A percentile compares a stretch with the other conserved stretches of the same genome.
Evolutionary conservation across 1,284 basidiomycete species (phyloP).

Genomic region (Fomitiporia mediterranea): DNA sequence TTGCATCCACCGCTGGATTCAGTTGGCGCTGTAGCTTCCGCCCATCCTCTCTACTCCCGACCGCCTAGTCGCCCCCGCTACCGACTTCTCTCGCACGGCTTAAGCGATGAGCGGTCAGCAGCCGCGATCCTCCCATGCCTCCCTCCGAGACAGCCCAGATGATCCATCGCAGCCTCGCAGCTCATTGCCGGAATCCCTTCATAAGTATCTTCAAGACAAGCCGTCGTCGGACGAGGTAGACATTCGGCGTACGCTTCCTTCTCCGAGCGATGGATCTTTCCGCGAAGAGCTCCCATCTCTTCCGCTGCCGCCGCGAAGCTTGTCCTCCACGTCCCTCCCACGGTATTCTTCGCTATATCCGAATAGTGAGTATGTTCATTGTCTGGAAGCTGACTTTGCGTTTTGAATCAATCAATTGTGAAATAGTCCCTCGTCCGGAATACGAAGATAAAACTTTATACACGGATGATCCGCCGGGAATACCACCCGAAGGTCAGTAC

Average conservation of each 20-base stretch:
- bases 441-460: not conserved
- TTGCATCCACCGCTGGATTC: constrained; percentile 12
- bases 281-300: not conserved
- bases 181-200: constrained; percentile 10
- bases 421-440: not conserved
- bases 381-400: not conserved
- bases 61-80: not conserved
- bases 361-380: not conserved
- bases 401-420: not conserved
- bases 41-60: not conserved
- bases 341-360: constrained; percentile 7
- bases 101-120: constrained; percentile 14
- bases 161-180: constrained; percentile 2
- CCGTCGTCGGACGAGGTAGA: not conserved
- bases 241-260: not conserved
- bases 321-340: constrained; percentile 14
- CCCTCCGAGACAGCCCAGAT: constrained; percentile 4
- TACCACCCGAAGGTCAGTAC: not conserved
- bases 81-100: not conserved
- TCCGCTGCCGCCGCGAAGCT: too few relatives aligned
- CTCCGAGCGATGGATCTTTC: not conserved
- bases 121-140: not conserved
- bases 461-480: not conserved
- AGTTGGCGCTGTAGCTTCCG: constrained; percentile 15
- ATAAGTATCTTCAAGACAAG: not conserved